Percentiles rank a stretch among this genome's conserved stretches.
Conservation (phyloP, 306 rosid genomes). For the Cucurbita maxima region DNA sequence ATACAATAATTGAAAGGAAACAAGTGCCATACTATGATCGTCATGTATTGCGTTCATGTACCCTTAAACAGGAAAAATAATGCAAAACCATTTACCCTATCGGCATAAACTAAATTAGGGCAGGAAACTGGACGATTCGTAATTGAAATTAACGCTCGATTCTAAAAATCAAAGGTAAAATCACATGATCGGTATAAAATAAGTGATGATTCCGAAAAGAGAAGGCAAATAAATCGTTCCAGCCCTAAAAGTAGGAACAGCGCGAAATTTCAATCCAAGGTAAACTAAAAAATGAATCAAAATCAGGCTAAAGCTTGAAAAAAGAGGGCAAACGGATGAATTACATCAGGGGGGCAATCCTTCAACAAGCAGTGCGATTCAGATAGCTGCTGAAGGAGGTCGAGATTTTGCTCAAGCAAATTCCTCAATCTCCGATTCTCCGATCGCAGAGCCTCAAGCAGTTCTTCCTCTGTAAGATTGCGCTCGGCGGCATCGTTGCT, state of each 20-base stretch:
- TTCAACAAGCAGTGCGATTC: slow-evolving; percentile 40
- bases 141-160: background rate
- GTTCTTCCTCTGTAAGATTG: slow-evolving; percentile 24
- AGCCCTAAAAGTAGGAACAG: background rate
- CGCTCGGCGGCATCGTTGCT: slow-evolving; percentile 5
- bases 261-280: background rate
- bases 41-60: background rate
- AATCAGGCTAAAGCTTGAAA: background rate
- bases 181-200: background rate
- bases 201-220: background rate
- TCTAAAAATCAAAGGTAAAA: background rate
- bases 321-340: background rate
- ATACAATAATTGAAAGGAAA: background rate
- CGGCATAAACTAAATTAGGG: background rate
- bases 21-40: background rate
- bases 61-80: background rate
- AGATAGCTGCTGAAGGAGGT: slow-evolving; percentile 50
- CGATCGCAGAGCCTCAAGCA: slow-evolving; percentile 42
- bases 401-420: slow-evolving; percentile 57
- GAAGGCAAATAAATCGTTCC: background rate
- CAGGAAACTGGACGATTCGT: background rate
- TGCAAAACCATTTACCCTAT: background rate
- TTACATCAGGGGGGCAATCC: slow-evolving; percentile 83
- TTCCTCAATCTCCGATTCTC: slow-evolving; percentile 66
- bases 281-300: background rate